Evolutionary conservation across 345 rosid genomes (phyloP).

Genomic region (Gossypium sturtianum): DNA sequence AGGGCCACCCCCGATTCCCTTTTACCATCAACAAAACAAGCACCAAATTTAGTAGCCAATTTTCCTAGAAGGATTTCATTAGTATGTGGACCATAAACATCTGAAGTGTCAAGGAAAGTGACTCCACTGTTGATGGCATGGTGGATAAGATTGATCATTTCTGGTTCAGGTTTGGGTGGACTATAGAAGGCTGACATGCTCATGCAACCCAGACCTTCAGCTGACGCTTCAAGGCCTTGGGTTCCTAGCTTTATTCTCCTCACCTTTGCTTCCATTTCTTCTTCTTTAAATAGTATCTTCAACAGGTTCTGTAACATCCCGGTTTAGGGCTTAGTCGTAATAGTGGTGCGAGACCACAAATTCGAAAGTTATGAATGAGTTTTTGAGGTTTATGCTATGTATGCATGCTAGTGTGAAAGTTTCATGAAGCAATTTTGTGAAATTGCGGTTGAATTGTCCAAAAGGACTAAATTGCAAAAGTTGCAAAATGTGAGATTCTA

Average conservation of each 20-base stretch:
- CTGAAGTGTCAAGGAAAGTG: slow-evolving; percentile 48
- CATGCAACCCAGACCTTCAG: slow-evolving; percentile 49
- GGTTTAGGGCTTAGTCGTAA: no score
- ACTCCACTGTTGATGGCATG: slow-evolving; percentile 40
- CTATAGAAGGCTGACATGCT: slow-evolving; percentile 48
- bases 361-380: no score
- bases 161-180: slow-evolving; percentile 39
- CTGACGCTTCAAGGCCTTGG: slow-evolving; percentile 47
- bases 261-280: slow-evolving; percentile 1
- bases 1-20: slow-evolving; percentile 31
- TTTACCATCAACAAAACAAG: slow-evolving; percentile 13
- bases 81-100: slow-evolving; percentile 40
- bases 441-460: no score
- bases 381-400: no score
- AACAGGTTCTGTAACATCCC: no score
- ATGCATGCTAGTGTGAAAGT: no score
- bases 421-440: no score
- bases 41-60: slow-evolving; percentile 43
- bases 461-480: no score
- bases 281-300: background rate
- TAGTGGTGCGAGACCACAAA: no score
- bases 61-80: slow-evolving; percentile 49
- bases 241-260: slow-evolving; percentile 43
- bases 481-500: no score
- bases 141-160: slow-evolving; percentile 49